Base-by-base conservation (phyloP, 2,329 filamentous ascomycete genomes). In the Paramyrothecium roridum region DNA sequence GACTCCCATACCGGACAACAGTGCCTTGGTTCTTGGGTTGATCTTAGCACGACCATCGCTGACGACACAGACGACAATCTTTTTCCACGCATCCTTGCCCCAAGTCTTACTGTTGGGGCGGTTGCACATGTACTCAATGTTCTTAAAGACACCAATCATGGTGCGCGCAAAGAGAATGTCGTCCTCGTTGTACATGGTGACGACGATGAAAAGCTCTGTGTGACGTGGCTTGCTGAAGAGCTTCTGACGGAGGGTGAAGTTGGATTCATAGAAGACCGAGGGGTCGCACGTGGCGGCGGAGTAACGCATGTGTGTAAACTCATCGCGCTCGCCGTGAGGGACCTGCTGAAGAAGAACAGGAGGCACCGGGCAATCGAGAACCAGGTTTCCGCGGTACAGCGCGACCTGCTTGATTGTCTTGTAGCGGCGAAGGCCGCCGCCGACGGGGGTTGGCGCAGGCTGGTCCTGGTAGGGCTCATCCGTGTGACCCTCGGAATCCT, bases 331-430 rank as follows among this genome's bases (percentile, higher is more conserved):
- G 48, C 90, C 91, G 71, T 97, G 93, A 47, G 90, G 89, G 22
- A 97, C 85, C 69, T 96, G 91, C 67, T 89, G 93, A 48, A 99
- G 78, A 47, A 99, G 79, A 65, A 88, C 85, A 0, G 95, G 93
- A 0, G 95, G 93, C 56, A 99, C 91, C 0, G 95, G 95, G 69
- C 95, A 99, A 72, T 99, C 95, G 3, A 99, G 86, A 40, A 99
- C 93, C 65, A 99, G 83, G 74, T 99, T 99, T 60, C 95, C 95
- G 62, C 96, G 89, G 80, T 96, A 99, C 53, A 99, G 76, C 65
- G 96, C 87, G n/a, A 99, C 93, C 77, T 97, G 91, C 76, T 98
- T 99, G 50, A 99, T 93, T 0, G 95, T 99, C 80, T 98, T 99
- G 90, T 91, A 98, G 70, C 95, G 84, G 71, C 90, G 88, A 62